Conservation (phyloP, 2,329 filamentous ascomycete species). For the Lecanoromycetidae sp. region DNA sequence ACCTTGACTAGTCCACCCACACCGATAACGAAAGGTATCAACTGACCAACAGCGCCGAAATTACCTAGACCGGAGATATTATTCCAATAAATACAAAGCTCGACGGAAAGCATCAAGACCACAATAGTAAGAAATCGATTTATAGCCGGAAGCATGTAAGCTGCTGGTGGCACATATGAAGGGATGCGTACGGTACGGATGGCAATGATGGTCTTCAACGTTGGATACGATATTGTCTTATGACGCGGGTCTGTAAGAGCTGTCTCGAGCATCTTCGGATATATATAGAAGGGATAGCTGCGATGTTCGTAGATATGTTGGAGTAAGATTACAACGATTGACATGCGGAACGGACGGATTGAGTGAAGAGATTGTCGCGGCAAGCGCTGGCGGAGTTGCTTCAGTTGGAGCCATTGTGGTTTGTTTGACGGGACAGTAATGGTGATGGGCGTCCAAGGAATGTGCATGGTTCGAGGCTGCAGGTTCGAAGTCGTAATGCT, state of each 20-base stretch:
- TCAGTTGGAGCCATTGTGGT: not conserved
- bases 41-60: constrained; percentile 10
- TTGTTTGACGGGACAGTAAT: too few relatives aligned
- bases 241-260: not conserved
- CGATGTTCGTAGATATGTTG: not conserved
- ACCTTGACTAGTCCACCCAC: constrained; percentile 13
- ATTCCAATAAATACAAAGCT: constrained; percentile 15
- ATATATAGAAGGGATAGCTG: not conserved
- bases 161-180: too few relatives aligned
- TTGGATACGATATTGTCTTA: not conserved
- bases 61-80: constrained; percentile 4
- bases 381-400: too few relatives aligned
- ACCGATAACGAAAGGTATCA: constrained; percentile 15
- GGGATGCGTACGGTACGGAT: not conserved
- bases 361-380: too few relatives aligned
- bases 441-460: too few relatives aligned
- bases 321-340: not conserved
- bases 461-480: too few relatives aligned
- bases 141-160: not conserved
- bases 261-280: not conserved
- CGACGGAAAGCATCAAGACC: constrained; percentile 9
- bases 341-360: not conserved
- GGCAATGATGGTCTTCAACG: not conserved
- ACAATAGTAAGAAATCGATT: not conserved
- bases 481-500: too few relatives aligned